phyloP scores from a whole-genome alignment of 495 filamentous ascomycete species.

The Annulohypoxylon stygium region DNA sequence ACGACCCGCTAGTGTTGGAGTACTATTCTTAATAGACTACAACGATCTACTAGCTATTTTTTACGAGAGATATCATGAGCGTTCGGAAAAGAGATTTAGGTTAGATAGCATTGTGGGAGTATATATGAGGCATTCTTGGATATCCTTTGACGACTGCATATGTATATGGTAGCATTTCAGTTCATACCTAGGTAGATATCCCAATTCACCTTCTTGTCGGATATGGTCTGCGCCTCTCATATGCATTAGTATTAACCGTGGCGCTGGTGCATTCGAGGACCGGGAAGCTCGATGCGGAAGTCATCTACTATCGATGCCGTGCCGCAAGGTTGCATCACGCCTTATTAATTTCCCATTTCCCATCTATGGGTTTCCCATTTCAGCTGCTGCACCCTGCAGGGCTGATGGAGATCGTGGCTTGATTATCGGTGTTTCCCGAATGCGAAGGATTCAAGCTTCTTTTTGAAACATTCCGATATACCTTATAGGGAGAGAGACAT shows the following conservation, averaged over 20 bases:
- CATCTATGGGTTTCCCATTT: not conserved
- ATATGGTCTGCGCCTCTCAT: not conserved
- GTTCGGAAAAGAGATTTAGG: slow-evolving; percentile 22
- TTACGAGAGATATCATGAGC: slow-evolving; percentile 30
- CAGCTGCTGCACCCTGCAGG: not conserved
- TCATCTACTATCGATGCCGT: not conserved
- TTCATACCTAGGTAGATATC: slow-evolving; percentile 26
- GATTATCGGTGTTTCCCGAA: slow-evolving; percentile 1
- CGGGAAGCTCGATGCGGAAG: not conserved
- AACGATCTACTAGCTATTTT: slow-evolving; percentile 15
- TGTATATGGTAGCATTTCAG: slow-evolving; percentile 24
- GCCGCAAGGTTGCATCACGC: not conserved
- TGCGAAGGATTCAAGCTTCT: slow-evolving; percentile 16
- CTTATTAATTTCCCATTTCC: too few species aligned
- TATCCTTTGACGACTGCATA: slow-evolving; percentile 21
- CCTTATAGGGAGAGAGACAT: not conserved
- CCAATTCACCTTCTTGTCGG: slow-evolving; percentile 11
- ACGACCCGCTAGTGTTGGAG: slow-evolving; percentile 52
- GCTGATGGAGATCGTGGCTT: not conserved
- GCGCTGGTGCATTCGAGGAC: not conserved
- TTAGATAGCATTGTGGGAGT: slow-evolving; percentile 23
- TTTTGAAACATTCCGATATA: slow-evolving; percentile 2
- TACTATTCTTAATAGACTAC: slow-evolving; percentile 38
- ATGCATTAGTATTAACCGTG: not conserved
- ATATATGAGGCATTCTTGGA: not conserved